Evolutionary conservation across 2,329 filamentous ascomycete species (phyloP), one percentile per base, ranked within the genome.

Genomic region (Diaporthe aspalathi): DNA sequence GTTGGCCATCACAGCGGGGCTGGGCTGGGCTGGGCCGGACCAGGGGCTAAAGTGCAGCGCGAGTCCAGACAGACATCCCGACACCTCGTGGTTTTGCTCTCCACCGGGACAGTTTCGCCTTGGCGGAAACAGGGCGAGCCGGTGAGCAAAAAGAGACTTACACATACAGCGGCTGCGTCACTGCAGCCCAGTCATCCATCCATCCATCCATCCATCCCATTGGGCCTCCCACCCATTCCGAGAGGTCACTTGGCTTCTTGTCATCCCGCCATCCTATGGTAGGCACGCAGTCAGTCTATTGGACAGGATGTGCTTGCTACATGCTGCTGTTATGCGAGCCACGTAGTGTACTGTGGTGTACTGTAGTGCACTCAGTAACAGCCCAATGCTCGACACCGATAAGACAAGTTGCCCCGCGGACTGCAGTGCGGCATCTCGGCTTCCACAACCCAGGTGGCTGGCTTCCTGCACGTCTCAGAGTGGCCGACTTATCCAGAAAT

Each of bases 361-460:
- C 32, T 35, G n/a, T n/a, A n/a, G n/a, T n/a, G n/a, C 9, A 9
- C 22, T 49, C 54, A 57, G n/a, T 27, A 57, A 63, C 40, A 32
- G 24, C 1, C 12, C 29, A 35, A 14, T 43, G 35, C 43, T 7
- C 29, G 49, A n/a, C 60, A 49, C 27, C 7, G 27, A 63, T 35
- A 35, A 63, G 43, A 35, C 22, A 38, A 7, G 29, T 49, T 65
- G 60, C 12, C 45, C 60, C 60, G 29, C 53, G n/a, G 24, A 50
- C 60, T 65, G 60, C n/a, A 50, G 29, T 35, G 45, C 60, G 60
- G 60, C 60, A 65, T 65, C 60, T 65, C 60, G 60, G 60, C 60
- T 65, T 50, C 43, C 43, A 65, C 60, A 49, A 49, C 43, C 27
- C 60, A 65, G 60, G 27, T 50, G 43, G 45, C 60, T 35, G 60